phyloP scores from a whole-genome alignment of 2,329 filamentous ascomycete genomes.

The Rutstroemia sp. region DNA sequence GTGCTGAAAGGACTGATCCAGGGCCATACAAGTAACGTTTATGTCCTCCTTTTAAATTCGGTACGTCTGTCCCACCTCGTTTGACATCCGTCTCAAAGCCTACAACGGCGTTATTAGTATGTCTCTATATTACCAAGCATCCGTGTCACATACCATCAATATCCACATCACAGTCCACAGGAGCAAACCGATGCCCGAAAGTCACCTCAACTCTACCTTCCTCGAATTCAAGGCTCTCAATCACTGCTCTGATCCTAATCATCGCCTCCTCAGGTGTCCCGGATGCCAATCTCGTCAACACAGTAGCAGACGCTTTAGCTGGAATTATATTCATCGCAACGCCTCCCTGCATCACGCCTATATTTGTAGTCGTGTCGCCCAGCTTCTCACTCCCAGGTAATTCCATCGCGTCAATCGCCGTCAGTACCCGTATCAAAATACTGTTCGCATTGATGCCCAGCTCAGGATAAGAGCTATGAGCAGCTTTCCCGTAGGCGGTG shows the following conservation, averaged over 20 bases:
- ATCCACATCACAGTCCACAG: slow-evolving; percentile 65
- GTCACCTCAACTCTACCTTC: slow-evolving; percentile 44
- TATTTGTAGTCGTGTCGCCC: slow-evolving; percentile 80
- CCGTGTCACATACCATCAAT: slow-evolving; percentile 40
- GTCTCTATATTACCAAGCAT: too few relatives aligned
- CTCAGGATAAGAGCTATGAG: slow-evolving; percentile 87
- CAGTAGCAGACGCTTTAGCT: slow-evolving; percentile 31
- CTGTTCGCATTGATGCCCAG: slow-evolving; percentile 79
- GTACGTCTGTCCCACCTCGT: slow-evolving; percentile 89
- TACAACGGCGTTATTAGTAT: neutral
- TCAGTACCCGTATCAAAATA: slow-evolving; percentile 63
- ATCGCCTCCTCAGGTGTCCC: neutral
- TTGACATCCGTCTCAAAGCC: slow-evolving; percentile 72
- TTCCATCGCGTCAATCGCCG: slow-evolving; percentile 56
- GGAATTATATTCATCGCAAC: slow-evolving; percentile 83
- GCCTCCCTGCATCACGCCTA: slow-evolving; percentile 69
- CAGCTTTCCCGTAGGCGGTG: slow-evolving; percentile 61
- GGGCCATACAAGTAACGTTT: slow-evolving; percentile 56
- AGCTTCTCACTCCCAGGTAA: slow-evolving; percentile 68
- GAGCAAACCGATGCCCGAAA: slow-evolving; percentile 65
- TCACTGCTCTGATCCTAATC: neutral
- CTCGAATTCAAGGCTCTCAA: neutral
- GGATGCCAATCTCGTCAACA: neutral
- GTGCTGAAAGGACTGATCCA: slow-evolving; percentile 73
- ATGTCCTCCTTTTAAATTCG: slow-evolving; percentile 29